Evolutionary conservation across 1,139 yeast species (phyloP).

Genomic region (Candida sp.): DNA sequence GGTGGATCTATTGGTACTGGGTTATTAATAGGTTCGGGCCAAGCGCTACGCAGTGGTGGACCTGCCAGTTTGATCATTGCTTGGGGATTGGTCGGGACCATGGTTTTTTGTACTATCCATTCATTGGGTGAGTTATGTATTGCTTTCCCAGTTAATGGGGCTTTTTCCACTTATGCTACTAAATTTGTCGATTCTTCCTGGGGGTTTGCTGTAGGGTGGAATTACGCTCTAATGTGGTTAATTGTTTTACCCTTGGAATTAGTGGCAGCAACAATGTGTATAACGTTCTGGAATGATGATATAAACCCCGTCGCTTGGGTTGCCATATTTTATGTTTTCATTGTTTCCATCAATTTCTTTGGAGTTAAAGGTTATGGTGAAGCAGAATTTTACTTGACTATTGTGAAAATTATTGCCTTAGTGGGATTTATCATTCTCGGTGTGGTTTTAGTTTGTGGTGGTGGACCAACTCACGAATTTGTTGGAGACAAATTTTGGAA

Average conservation of each 20-base stretch:
- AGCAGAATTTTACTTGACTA: conserved; percentile 62
- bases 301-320: conserved; percentile 66
- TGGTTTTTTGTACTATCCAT: conserved; percentile 74
- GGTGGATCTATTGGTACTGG: conserved; percentile 72
- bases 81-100: conserved; percentile 62
- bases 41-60: conserved; percentile 67
- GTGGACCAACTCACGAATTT: conserved; percentile 60
- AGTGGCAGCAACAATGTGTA: conserved; percentile 72
- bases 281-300: conserved; percentile 57
- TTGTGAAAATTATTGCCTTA: conserved; percentile 59
- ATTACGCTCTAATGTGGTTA: conserved; percentile 78
- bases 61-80: conserved; percentile 77
- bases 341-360: conserved; percentile 55
- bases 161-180: conserved; percentile 69
- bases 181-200: conserved; percentile 71
- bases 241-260: conserved; percentile 73
- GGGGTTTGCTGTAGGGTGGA: conserved; percentile 82
- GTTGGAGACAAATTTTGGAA: conserved; percentile 64
- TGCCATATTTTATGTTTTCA: conserved; percentile 58
- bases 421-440: conserved; percentile 64
- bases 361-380: conserved; percentile 78
- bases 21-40: conserved; percentile 72
- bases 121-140: conserved; percentile 87
- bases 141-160: conserved; percentile 76
- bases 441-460: conserved; percentile 62